These are phyloP conservation scores for Mucor piriformis DNA, from an alignment of 371 early-diverging fungal genomes.

Conservation along the genomic window DNA sequence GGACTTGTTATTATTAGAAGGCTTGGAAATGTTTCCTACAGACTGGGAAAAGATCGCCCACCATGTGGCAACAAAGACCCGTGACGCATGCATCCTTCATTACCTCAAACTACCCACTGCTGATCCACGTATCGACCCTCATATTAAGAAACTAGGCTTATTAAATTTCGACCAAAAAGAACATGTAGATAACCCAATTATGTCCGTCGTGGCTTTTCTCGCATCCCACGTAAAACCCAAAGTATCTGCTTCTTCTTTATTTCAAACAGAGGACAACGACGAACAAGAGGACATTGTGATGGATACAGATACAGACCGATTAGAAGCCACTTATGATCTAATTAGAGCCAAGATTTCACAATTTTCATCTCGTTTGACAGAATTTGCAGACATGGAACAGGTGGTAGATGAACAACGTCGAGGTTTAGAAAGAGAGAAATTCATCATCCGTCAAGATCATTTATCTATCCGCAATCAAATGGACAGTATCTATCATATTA, in stretches of 20 bases:
- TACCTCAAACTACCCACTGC: conserved; percentile 42
- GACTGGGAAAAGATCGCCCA: conserved; percentile 48
- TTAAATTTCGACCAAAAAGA: conserved; percentile 59
- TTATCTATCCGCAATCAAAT: conserved; percentile 16
- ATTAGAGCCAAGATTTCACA: conserved; percentile 81
- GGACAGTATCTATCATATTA: conserved; percentile 21
- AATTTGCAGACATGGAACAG: conserved; percentile 73
- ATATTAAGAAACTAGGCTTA: conserved; percentile 43
- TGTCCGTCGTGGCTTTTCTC: conserved; percentile 95
- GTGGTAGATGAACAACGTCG: conserved; percentile 66
- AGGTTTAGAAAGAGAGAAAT: conserved; percentile 82
- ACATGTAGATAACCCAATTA: conserved; percentile 91
- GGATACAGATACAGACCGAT: not conserved
- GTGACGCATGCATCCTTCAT: conserved; percentile 50
- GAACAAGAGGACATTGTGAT: conserved; percentile 54
- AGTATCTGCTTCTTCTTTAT: conserved; percentile 82
- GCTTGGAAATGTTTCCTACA: conserved; percentile 41
- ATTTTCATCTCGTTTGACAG: conserved; percentile 75
- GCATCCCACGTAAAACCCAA: conserved; percentile 94
- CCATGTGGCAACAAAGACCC: conserved; percentile 42
- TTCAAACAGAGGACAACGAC: not conserved
- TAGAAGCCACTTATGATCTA: conserved; percentile 37
- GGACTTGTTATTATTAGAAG: conserved; percentile 42
- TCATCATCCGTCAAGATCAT: conserved; percentile 20
- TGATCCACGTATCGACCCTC: conserved; percentile 72